These are phyloP conservation scores for Sanghuangporus baumii DNA, from an alignment of 1,284 basidiomycete species.

Conservation along the genomic window DNA sequence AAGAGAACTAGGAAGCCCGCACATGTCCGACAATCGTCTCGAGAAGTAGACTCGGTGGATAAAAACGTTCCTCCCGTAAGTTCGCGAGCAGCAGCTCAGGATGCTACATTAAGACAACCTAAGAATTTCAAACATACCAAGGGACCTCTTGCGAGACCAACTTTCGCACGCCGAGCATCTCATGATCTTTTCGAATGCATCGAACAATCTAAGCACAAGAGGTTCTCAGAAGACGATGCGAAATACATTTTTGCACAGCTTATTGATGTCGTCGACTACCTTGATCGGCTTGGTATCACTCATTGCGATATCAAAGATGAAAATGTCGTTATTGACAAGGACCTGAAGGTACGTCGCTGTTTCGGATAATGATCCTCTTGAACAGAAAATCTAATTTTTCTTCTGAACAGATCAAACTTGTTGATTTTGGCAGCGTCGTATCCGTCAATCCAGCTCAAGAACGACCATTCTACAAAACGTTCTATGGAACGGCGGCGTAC, in stretches of 20 bases:
- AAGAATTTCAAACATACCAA: neutral
- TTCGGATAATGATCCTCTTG: neutral
- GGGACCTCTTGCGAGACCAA: constrained; percentile 26
- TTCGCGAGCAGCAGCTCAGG: neutral
- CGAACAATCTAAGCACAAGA: constrained; percentile 75
- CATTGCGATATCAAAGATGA: constrained; percentile 96
- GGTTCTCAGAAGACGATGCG: constrained; percentile 74
- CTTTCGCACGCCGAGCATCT: constrained; percentile 68
- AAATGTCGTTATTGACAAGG: constrained; percentile 79
- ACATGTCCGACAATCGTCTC: neutral
- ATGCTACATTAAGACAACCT: neutral
- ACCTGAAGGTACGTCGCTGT: constrained; percentile 48
- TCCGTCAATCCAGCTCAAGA: constrained; percentile 63
- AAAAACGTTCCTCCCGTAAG: neutral
- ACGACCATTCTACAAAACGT: constrained; percentile 65
- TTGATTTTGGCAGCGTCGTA: constrained; percentile 89
- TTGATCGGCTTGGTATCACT: constrained; percentile 72
- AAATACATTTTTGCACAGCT: constrained; percentile 84
- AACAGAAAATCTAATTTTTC: too few species aligned
- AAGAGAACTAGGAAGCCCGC: constrained; percentile 3
- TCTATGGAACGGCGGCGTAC: constrained; percentile 80
- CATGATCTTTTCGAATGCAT: constrained; percentile 94
- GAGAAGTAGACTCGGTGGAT: neutral
- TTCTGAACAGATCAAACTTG: constrained; percentile 70
- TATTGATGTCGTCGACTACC: constrained; percentile 78